Evolutionary conservation across 495 filamentous ascomycete species (phyloP), one percentile per base, ranked within the genome.

Genomic region (Trichodelitschia bisporula): DNA sequence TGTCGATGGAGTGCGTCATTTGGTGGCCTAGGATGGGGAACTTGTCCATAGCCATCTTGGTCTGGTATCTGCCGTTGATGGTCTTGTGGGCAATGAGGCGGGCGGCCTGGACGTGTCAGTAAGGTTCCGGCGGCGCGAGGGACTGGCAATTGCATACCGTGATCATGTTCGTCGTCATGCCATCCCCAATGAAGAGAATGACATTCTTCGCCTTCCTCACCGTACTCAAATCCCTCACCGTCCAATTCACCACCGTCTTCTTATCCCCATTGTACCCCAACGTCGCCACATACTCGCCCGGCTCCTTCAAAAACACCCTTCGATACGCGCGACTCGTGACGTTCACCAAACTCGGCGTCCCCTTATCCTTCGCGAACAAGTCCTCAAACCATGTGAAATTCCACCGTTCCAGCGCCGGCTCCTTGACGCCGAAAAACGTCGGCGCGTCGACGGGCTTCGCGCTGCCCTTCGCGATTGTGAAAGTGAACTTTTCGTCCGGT

Each of bases 111-210:
- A 27, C 4, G 4, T 15, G 28, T 11, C 11, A 13, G 18, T 33
- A 37, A 9, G 12, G 17, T 5, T n/a, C 3, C 10, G 2, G 2
- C 15, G n/a, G 11, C 16, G 9, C 13, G 5, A 8, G 9, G 18
- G 23, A 15, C 8, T 20, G 13, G 14, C 10, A n/a, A 28, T 25
- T 5, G 5, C 2, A 24, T 25, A 34, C 44, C 11, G 58, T 65
- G 38, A 64, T 62, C 72, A 78, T 78, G 49, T 76, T 77, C 18
- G 70, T 77, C 3, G 72, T 77, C 73, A 79, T 79, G 31, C 73
- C 71, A 35, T 76, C 71, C 46, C 72, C 73, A 31, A 79, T 67
- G 51, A 78, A 78, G 29, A 79, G 58, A 31, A 79, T 61, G 34
- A 78, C 62, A 40, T 79, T 79, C 64, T 78, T 78, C 2, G 72